Base-by-base conservation (phyloP, 768 basidiomycete genomes). In the Xanthoconium stramineum region DNA sequence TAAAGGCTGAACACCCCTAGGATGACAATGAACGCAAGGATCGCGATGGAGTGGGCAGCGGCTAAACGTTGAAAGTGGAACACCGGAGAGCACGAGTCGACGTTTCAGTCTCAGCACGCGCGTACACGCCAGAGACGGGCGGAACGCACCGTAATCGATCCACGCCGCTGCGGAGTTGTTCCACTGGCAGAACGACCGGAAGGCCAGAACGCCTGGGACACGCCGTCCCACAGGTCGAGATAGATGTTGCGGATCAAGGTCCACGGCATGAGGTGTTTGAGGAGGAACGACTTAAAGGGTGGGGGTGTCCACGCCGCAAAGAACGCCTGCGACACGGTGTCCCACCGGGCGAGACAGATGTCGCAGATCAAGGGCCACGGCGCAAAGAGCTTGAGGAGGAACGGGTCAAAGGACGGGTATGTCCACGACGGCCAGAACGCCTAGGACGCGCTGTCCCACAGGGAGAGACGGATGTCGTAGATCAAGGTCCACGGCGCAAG, bases 401-500 rank as follows among this genome's bases (percentile, higher is more conserved):
- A 56, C 29, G 53, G 13, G 29, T 68, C 64, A n/a, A 68, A 62
- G 11, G 66, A 63, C 1, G 63, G 66, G 19, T 40, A 66, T 0
- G 61, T 57, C 64, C 66, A 65, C 2, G 40, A 51, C 11, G n/a
- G 28, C 56, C 15, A 46, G n/a, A 49, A 62, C 2, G 37, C 52
- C 2, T 48, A 28, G 33, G 36, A 47, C 36, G 53, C 3, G 36
- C 32, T 44, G 40, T 44, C 49, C 56, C 56, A 60, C 44, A 65
- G 12, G 1, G n/a, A 6, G 50, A 49, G 7, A 49, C 36, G 50
- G 50, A 58, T 0, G 36, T 65, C 47, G 42, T 6, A 37, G 50
- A 32, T 68, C 60, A 36, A 62, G 45, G 28, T 57, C 57, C n/a
- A 61, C 42, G 68, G 5, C 3, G 52, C 50, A n/a, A 33, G 33